Evolutionary conservation across 139 green algal species (phyloP), one percentile per base, ranked within the genome.

Genomic region (Tetradesmus obliquus): DNA sequence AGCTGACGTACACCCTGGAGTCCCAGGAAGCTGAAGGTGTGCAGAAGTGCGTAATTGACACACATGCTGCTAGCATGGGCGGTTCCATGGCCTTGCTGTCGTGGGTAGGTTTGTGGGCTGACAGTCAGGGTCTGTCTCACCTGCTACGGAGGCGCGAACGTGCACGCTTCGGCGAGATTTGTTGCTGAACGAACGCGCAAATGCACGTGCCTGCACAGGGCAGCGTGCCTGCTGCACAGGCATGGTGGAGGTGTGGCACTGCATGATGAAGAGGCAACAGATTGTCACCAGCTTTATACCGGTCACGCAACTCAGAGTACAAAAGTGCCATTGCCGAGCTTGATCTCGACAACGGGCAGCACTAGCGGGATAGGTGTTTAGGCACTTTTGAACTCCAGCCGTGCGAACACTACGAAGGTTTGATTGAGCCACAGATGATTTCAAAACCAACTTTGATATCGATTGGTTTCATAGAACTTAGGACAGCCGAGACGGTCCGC

Each of bases 101-200:
- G 80, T 87, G 55, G 54, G 55, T 87, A 72, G 82, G 82, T 87
- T 87, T 74, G 60, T 57, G 9, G 13, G 83, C 71, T 88, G 83
- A n/a, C 57, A 8, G 22, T 55, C 57, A 8, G 22, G 8, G 10
- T 79, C 17, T 32, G 71, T 0, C 89, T 89, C 82, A 92, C 89
- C 82, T 74, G 89, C 89, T 2, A 89, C 82, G 8, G 89, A 84
- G 5, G 89, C 89, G 4, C 55, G 54, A 24, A 92, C 89, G 7
- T 10, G n/a, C n/a, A 89, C 2, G 54, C 54, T 79, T 13, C 69
- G 24, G 53, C 58, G 55, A 71, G 7, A 15, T 19, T 74, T 55
- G 32, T 15, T 76, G 55, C 55, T 19, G 5, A 55, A 62, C 81
- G 82, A 10, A 53, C 10, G 22, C 12, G 20, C 82, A 58, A 62